Base-by-base conservation (phyloP, 805 yeast species). In the Sugiyamaella qingdaonensis region DNA sequence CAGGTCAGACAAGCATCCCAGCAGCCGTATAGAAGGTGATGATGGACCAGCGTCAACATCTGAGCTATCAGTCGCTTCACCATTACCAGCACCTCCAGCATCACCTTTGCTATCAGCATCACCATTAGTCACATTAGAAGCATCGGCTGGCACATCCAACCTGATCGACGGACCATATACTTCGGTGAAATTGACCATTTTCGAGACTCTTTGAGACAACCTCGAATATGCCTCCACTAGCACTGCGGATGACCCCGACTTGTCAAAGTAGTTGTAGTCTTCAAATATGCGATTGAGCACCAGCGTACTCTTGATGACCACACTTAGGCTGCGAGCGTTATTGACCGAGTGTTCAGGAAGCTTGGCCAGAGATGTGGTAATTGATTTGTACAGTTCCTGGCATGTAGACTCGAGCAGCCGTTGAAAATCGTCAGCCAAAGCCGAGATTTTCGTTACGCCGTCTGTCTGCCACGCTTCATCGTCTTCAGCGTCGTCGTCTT, bases 401-500 rank as follows among this genome's bases (percentile, higher is more conserved):
- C 43, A 39, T 39, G 5, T 21, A 4, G 21, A 13, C 14, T n/a
- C 43, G 13, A 39, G 13, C 3, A 39, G 19, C 4, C 24, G 13
- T 21, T 39, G 13, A 21, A 39, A 39, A 7, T 39, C 13, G 24
- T 13, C 16, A 14, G 43, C 44, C 31, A 45, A 36, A 3, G 21
- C 31, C 35, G 31, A 10, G 1, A 51, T 29, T 10, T n/a, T n/a
- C 5, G 19, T 4, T 5, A 44, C 43, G 4, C 52, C 55, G 10
- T 35, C 46, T 4, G 14, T 10, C 24, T 33, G 35, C 58, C 58
- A 55, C n/a, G 34, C 35, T 14, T 46, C 51, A 46, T 48, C 52
- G n/a, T 48, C 58, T 10, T 55, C 55, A 45, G 35, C 46, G 16
- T 55, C 55, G 13, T 50, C 56, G 21, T 51, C 50, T 10, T 43